A percentile compares a stretch with the other conserved stretches of the same genome.
These are phyloP conservation scores for Metarhizium humberi DNA, from an alignment of 2,329 filamentous ascomycete genomes.

Conservation along the genomic window DNA sequence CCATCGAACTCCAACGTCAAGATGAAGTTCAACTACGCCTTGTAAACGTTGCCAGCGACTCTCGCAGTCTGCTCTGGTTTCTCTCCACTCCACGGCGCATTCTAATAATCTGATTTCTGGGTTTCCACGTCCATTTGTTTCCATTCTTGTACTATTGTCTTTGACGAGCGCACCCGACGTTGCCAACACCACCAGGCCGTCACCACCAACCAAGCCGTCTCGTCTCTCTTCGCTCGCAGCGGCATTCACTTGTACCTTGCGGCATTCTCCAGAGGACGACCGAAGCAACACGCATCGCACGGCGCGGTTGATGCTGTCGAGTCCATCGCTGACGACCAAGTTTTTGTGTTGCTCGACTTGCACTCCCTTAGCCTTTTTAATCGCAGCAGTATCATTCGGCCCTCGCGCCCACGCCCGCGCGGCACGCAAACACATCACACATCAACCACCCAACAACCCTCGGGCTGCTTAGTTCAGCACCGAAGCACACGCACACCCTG, in stretches of 20 bases:
- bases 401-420: neutral
- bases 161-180: neutral
- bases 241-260: slow-evolving; percentile 45
- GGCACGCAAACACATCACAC: neutral
- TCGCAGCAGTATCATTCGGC: slow-evolving; percentile 1
- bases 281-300: neutral
- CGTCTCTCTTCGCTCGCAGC: slow-evolving; percentile 22
- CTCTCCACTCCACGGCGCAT: slow-evolving; percentile 29
- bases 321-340: neutral
- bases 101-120: slow-evolving; percentile 16
- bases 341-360: neutral
- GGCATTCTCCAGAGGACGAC: slow-evolving; percentile 15
- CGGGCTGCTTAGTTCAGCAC: neutral
- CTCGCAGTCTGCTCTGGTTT: slow-evolving; percentile 43
- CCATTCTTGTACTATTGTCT: slow-evolving; percentile 6
- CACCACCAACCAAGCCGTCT: neutral
- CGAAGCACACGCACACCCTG: neutral
- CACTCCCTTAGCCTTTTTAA: neutral
- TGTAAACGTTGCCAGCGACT: slow-evolving; percentile 44
- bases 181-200: neutral
- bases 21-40: slow-evolving; percentile 44
- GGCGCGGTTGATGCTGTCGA: slow-evolving; percentile 1
- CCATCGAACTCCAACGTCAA: slow-evolving; percentile 41
- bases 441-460: neutral
- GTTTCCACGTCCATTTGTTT: slow-evolving; percentile 6